phyloP scores from a whole-genome alignment of 345 rosid genomes.

The Passiflora organensis region DNA sequence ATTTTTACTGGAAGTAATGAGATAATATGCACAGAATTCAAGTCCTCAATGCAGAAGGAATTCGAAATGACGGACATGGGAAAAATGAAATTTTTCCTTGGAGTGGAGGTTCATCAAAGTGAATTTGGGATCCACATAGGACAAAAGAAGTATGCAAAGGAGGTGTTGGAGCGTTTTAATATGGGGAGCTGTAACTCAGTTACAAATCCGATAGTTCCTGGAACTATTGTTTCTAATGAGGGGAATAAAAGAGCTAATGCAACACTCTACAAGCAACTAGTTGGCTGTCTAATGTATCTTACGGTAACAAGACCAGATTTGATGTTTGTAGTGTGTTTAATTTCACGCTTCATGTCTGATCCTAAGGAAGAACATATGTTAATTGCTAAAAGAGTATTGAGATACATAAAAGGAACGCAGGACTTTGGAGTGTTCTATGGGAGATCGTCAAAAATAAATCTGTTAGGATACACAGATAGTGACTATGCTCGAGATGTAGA shows the following conservation, averaged over 20 bases:
- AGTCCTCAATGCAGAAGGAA: too few relatives aligned
- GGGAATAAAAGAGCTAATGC: neutral
- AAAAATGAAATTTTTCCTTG: too few relatives aligned
- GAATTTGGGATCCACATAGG: neutral
- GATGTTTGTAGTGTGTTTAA: neutral
- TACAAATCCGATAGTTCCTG: neutral
- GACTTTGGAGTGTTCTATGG: neutral
- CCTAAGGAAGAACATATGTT: neutral
- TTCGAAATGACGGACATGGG: neutral
- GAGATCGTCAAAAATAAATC: too few relatives aligned
- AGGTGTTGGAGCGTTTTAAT: neutral
- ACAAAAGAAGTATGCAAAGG: neutral
- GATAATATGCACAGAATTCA: too few relatives aligned
- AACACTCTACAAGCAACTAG: neutral
- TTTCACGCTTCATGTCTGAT: neutral
- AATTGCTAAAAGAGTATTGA: neutral
- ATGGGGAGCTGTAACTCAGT: neutral
- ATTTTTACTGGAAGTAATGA: too few relatives aligned
- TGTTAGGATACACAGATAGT: neutral
- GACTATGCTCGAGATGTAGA: constrained; percentile 4
- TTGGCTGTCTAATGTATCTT: neutral
- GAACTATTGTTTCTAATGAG: neutral
- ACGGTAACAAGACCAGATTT: neutral
- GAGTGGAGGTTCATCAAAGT: neutral
- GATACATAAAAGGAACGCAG: neutral